phyloP scores from a whole-genome alignment of 768 basidiomycete genomes.

The Russula earlei region DNA sequence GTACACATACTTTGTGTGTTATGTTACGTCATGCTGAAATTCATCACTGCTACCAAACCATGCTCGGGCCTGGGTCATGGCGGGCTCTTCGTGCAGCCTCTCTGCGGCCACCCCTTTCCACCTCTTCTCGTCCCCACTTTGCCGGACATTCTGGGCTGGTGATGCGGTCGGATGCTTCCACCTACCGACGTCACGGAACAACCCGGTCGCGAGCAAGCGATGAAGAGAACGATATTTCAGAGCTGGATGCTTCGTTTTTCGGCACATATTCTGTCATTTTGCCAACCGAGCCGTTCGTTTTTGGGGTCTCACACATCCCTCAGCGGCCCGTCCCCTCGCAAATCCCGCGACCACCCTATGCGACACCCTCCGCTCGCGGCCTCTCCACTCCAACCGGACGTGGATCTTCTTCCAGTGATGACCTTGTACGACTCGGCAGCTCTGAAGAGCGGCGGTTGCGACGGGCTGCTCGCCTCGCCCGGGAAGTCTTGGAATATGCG shows the following conservation, averaged over 20 bases:
- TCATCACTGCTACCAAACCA: too few relatives aligned
- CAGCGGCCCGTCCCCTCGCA: conserved; percentile 44
- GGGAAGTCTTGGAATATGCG: conserved; percentile 16
- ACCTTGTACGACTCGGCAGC: conserved; percentile 10
- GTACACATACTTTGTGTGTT: too few relatives aligned
- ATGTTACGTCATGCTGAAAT: too few relatives aligned
- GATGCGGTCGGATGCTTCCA: background rate
- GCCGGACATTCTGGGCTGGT: background rate
- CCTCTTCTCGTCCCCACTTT: too few relatives aligned
- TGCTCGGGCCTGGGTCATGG: background rate
- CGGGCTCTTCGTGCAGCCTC: background rate
- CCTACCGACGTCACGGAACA: background rate
- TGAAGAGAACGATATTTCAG: background rate
- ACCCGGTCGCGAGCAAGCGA: too few relatives aligned
- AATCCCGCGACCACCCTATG: conserved; percentile 52
- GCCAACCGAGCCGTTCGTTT: conserved; percentile 55
- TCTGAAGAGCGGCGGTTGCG: conserved; percentile 8
- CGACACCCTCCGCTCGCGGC: background rate
- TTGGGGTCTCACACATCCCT: conserved; percentile 53
- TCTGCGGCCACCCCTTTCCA: background rate
- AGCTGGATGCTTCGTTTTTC: conserved; percentile 23
- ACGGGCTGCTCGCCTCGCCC: conserved; percentile 13
- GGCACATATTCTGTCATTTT: conserved; percentile 53
- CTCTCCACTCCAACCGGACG: background rate
- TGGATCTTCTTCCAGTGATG: conserved; percentile 1